A percentile compares a stretch with the other conserved stretches of the same genome.
Evolutionary conservation across 1,284 basidiomycete genomes (phyloP).

Genomic region (Ustilago shanxiensis): DNA sequence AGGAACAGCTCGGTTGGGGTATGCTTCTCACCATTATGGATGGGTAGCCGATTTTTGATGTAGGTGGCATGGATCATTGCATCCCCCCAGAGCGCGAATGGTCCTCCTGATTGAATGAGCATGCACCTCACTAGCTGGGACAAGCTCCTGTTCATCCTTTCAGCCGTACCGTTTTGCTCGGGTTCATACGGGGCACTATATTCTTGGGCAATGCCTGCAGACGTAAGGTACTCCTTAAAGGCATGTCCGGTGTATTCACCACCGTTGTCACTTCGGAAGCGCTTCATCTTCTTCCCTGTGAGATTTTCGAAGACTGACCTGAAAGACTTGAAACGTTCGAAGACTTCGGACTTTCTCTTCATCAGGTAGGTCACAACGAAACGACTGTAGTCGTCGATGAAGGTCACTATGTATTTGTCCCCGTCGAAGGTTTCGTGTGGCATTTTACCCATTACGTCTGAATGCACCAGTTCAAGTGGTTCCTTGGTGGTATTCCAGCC

Average conservation of each 20-base stretch:
- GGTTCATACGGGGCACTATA: not conserved
- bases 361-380: too few relatives aligned
- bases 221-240: not conserved
- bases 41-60: not conserved
- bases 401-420: too few relatives aligned
- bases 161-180: not conserved
- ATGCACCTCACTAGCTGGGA: not conserved
- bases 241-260: not conserved
- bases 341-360: too few relatives aligned
- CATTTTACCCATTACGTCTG: too few relatives aligned
- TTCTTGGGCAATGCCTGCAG: not conserved
- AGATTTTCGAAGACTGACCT: too few relatives aligned
- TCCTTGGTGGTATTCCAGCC: too few relatives aligned
- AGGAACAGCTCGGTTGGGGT: not conserved
- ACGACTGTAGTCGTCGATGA: too few relatives aligned
- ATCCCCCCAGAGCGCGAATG: not conserved
- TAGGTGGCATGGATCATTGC: not conserved
- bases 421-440: too few relatives aligned
- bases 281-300: too few relatives aligned
- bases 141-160: not conserved
- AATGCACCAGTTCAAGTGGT: too few relatives aligned
- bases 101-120: not conserved
- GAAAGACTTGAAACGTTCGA: too few relatives aligned
- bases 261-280: not conserved
- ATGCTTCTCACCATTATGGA: not conserved